Evolutionary conservation across 441 rosid genomes (phyloP).

Genomic region (Biscutella auriculata): DNA sequence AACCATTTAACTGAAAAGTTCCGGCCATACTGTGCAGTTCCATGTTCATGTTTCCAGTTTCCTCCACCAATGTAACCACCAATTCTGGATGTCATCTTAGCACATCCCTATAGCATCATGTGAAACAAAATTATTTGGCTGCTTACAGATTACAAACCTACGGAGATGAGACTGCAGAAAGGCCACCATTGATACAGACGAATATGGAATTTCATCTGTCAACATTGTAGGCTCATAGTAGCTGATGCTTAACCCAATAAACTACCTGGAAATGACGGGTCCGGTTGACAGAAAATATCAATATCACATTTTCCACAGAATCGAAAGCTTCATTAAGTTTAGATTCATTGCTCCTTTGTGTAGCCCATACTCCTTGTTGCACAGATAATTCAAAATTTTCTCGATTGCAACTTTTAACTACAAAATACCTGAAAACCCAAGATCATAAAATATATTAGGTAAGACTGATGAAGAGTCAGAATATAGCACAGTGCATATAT

Average conservation of each 20-base stretch:
- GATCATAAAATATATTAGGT: constrained; percentile 15
- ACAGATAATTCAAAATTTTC: constrained; percentile 97
- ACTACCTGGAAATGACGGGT: constrained; percentile 97
- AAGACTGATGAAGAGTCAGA: neutral
- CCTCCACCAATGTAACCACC: constrained; percentile 90
- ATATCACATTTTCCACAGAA: constrained; percentile 77
- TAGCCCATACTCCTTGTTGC: constrained; percentile 99
- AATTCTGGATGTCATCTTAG: constrained; percentile 92
- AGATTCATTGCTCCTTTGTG: constrained; percentile 96
- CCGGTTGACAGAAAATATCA: constrained; percentile 87
- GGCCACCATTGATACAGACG: neutral
- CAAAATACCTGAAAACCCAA: constrained; percentile 69
- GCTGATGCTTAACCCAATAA: constrained; percentile 11
- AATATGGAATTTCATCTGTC: neutral
- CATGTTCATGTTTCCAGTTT: constrained; percentile 97
- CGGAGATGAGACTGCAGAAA: neutral
- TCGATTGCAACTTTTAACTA: constrained; percentile 93
- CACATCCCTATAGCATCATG: constrained; percentile 64
- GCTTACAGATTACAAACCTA: neutral
- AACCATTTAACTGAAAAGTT: constrained; percentile 98
- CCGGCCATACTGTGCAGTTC: constrained; percentile 94
- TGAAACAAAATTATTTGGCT: neutral
- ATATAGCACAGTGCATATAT: neutral
- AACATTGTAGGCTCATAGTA: neutral
- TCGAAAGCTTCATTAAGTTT: constrained; percentile 97